Evolutionary conservation across 139 green algal species (phyloP).

Genomic region (Diplosphaera chodatii): DNA sequence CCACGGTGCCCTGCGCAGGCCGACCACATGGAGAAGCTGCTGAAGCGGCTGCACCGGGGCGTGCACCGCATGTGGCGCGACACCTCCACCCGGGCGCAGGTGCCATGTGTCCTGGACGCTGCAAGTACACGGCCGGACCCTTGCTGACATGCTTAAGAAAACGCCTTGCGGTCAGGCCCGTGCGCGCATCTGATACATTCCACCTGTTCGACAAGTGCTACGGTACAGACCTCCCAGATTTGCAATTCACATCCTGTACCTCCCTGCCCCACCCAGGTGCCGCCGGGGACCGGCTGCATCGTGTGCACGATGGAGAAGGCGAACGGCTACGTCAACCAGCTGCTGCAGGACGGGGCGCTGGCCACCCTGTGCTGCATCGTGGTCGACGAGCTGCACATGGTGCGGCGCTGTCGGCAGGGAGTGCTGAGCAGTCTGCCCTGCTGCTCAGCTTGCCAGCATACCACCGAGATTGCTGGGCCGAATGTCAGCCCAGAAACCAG

Average conservation of each 20-base stretch:
- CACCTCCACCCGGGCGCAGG: not conserved
- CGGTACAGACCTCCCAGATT: too few relatives aligned
- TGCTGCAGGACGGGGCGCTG: slow-evolving; percentile 31
- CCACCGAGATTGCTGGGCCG: too few relatives aligned
- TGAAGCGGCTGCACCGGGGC: not conserved
- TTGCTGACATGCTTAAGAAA: too few relatives aligned
- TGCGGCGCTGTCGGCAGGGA: slow-evolving; percentile 3
- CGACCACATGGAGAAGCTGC: not conserved
- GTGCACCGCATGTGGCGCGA: not conserved
- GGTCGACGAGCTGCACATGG: slow-evolving; percentile 93
- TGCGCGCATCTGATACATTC: too few relatives aligned
- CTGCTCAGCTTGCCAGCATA: not conserved
- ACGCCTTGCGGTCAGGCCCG: too few relatives aligned
- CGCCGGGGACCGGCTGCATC: not conserved
- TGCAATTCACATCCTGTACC: too few relatives aligned
- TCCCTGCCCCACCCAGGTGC: too few relatives aligned
- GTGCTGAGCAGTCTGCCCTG: not conserved
- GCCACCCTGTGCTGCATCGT: slow-evolving; percentile 45
- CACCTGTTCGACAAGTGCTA: too few relatives aligned
- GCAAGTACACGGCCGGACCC: too few relatives aligned
- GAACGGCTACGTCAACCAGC: slow-evolving; percentile 54
- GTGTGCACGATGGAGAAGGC: slow-evolving; percentile 87
- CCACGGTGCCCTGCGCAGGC: not conserved
- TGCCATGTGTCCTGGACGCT: too few relatives aligned
- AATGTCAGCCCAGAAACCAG: too few relatives aligned